phyloP scores from a whole-genome alignment of 2,329 filamentous ascomycete species.

The Claviceps cyperi region DNA sequence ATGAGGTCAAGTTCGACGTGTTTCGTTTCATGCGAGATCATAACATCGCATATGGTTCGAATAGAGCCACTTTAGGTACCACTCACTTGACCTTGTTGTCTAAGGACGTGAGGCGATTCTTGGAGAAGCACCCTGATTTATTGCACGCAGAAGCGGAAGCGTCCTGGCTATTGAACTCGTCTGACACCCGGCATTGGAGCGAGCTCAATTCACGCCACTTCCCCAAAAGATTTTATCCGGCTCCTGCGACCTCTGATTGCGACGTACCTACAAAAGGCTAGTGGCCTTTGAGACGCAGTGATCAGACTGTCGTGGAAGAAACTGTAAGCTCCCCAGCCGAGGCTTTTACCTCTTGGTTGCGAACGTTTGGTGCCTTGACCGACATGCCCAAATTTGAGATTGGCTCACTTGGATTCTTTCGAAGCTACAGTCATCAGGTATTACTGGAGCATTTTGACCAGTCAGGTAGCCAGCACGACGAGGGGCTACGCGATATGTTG shows the following conservation, averaged over 20 bases:
- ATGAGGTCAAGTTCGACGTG: slow-evolving; percentile 64
- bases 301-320: background rate
- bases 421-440: slow-evolving; percentile 28
- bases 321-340: slow-evolving; percentile 13
- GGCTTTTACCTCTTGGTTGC: slow-evolving; percentile 18
- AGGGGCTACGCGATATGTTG: slow-evolving; percentile 31
- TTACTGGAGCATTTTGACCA: slow-evolving; percentile 36
- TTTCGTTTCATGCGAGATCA: slow-evolving; percentile 77
- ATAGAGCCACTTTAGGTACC: slow-evolving; percentile 32
- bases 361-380: slow-evolving; percentile 32
- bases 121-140: slow-evolving; percentile 27
- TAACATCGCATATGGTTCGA: slow-evolving; percentile 63
- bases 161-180: slow-evolving; percentile 27
- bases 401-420: slow-evolving; percentile 35
- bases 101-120: slow-evolving; percentile 29
- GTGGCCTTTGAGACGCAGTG: slow-evolving; percentile 1
- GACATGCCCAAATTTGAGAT: slow-evolving; percentile 41
- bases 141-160: slow-evolving; percentile 33
- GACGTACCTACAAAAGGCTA: slow-evolving; percentile 1
- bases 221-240: background rate
- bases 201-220: background rate
- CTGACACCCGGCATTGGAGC: background rate
- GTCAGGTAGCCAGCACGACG: slow-evolving; percentile 32
- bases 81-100: slow-evolving; percentile 29
- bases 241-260: background rate